A percentile compares a stretch with the other conserved stretches of the same genome.
These are phyloP conservation scores for Candida methanosorbosa DNA, from an alignment of 805 yeast genomes.

Conservation along the genomic window DNA sequence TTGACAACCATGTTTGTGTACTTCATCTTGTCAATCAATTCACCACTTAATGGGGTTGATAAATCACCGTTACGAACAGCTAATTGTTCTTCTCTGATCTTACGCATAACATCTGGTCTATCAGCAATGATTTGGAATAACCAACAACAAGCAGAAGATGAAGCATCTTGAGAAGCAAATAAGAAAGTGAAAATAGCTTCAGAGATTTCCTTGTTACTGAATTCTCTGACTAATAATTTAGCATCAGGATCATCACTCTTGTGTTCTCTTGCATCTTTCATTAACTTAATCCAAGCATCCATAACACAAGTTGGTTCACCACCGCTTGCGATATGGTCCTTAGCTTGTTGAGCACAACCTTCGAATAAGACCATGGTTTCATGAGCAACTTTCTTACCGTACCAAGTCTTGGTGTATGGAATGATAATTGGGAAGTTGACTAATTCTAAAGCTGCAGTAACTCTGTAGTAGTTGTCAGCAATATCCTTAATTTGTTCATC, in stretches of 20 bases:
- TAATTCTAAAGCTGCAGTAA: slow-evolving; percentile 93
- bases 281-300: slow-evolving; percentile 90
- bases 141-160: slow-evolving; percentile 97
- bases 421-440: slow-evolving; percentile 96
- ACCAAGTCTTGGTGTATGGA: slow-evolving; percentile 97
- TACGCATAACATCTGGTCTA: slow-evolving; percentile 81
- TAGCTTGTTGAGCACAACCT: slow-evolving; percentile 81
- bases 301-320: slow-evolving; percentile 80
- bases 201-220: slow-evolving; percentile 84
- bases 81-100: slow-evolving; percentile 89
- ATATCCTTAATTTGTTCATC: slow-evolving; percentile 82
- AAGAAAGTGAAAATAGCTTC: slow-evolving; percentile 95
- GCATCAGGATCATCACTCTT: slow-evolving; percentile 43
- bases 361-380: slow-evolving; percentile 90
- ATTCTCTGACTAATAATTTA: slow-evolving; percentile 65
- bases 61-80: slow-evolving; percentile 75
- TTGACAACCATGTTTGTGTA: slow-evolving; percentile 88
- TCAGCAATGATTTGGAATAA: slow-evolving; percentile 93
- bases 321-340: slow-evolving; percentile 66
- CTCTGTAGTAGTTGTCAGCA: slow-evolving; percentile 86
- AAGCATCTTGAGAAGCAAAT: slow-evolving; percentile 97
- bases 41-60: slow-evolving; percentile 48
- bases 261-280: slow-evolving; percentile 60
- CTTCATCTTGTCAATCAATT: slow-evolving; percentile 75
- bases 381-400: slow-evolving; percentile 89